Conservation (phyloP, 2,329 filamentous ascomycete genomes). For the Pyricularia grisea region DNA sequence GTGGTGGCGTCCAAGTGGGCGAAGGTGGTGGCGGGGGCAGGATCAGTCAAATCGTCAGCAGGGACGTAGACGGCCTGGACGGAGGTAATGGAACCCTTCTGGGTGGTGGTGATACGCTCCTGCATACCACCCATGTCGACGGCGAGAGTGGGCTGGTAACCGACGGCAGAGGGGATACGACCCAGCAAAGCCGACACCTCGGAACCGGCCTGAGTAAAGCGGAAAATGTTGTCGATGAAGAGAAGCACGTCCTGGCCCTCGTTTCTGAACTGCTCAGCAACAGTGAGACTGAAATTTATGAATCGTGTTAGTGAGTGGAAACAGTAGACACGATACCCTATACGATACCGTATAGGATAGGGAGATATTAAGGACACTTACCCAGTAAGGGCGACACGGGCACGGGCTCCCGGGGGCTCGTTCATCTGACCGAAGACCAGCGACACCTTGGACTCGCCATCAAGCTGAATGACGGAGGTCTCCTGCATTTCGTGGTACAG, state of each 20-base stretch:
- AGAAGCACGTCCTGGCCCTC: slow-evolving; percentile 63
- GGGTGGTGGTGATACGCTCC: slow-evolving; percentile 99
- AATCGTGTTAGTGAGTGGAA: background rate
- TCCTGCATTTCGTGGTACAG: slow-evolving; percentile 99
- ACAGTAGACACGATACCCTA: background rate
- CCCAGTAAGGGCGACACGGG: slow-evolving; percentile 97
- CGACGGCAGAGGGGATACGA: slow-evolving; percentile 99
- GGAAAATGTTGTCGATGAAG: background rate
- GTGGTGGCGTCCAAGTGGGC: slow-evolving; percentile 99
- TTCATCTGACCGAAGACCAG: slow-evolving; percentile 99
- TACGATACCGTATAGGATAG: background rate
- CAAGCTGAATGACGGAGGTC: slow-evolving; percentile 98
- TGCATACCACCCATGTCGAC: slow-evolving; percentile 99
- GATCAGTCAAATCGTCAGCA: slow-evolving; percentile 99
- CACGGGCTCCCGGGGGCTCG: slow-evolving; percentile 98
- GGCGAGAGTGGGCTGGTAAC: slow-evolving; percentile 98
- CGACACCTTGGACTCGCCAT: slow-evolving; percentile 98
- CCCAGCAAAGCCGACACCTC: slow-evolving; percentile 98
- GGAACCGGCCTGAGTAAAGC: slow-evolving; percentile 97
- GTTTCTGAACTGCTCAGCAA: slow-evolving; percentile 77
- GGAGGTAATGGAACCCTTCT: slow-evolving; percentile 98
- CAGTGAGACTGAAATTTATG: slow-evolving; percentile 26
- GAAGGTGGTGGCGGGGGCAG: slow-evolving; percentile 98
- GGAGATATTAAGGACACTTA: background rate
- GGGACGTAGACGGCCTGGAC: slow-evolving; percentile 99